phyloP scores from a whole-genome alignment of 2,329 filamentous ascomycete genomes.

The Teratosphaeria pseudoeucalypti region DNA sequence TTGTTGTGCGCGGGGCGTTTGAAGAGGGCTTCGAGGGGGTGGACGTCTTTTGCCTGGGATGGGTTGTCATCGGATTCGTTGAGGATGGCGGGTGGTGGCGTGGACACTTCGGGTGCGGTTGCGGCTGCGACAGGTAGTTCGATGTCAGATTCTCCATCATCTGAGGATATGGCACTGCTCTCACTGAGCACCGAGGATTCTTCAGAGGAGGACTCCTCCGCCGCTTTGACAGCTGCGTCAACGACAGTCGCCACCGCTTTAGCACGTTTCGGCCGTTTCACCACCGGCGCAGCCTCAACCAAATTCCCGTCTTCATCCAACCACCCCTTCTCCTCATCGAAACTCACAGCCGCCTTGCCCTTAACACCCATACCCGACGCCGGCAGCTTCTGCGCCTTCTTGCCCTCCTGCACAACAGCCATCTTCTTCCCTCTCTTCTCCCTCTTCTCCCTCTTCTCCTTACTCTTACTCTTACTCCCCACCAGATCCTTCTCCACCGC shows the following conservation, averaged over 20 bases:
- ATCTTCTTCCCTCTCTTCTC: slow-evolving; percentile 49
- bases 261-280: slow-evolving; percentile 6
- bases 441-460: slow-evolving; percentile 55
- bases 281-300: slow-evolving; percentile 46
- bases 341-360: slow-evolving; percentile 42
- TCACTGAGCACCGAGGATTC: neutral
- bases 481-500: slow-evolving; percentile 55
- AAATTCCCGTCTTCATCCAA: slow-evolving; percentile 68
- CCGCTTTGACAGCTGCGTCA: neutral
- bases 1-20: slow-evolving; percentile 53
- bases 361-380: slow-evolving; percentile 25
- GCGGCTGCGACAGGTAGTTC: neutral
- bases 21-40: slow-evolving; percentile 87
- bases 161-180: neutral
- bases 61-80: neutral
- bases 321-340: slow-evolving; percentile 81
- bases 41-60: slow-evolving; percentile 40
- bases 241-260: neutral
- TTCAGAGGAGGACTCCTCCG: neutral
- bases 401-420: slow-evolving; percentile 77
- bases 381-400: slow-evolving; percentile 57
- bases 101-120: neutral
- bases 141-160: neutral
- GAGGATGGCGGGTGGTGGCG: neutral
- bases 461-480: slow-evolving; percentile 40